Evolutionary conservation across 1,284 basidiomycete genomes (phyloP), one percentile per base, ranked within the genome.

Genomic region (Ustilago tritici): DNA sequence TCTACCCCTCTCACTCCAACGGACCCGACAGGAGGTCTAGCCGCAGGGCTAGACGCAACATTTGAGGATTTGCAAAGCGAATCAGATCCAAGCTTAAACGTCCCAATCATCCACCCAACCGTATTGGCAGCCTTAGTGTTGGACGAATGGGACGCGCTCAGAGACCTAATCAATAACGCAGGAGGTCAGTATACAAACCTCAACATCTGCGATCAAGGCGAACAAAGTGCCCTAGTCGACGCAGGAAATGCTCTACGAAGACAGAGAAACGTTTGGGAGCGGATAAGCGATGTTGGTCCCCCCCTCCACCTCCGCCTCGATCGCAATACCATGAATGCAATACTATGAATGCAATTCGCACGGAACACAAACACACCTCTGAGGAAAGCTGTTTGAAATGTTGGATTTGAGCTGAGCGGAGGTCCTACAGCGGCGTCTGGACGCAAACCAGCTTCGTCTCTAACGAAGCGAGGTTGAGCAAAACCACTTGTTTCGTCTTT

Each of bases 381-480:
- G 40, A 41, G 17, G 40, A 6, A 12, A 3, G 40, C 23, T 28
- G 23, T 28, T 28, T 28, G 23, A 28, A 28, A 28, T 3, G 23
- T 28, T 41, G 40, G 1, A 41, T 41, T 41, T 12, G 1, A 17
- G 12, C 14, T 6, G 15, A 19, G 38, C 34, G 14, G 19, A 2
- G 32, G 43, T 14, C 1, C 49, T 41, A 68, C 19, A 73, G 19
- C 2, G 50, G 57, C 9, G 65, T 52, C 3, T 74, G 60, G 43
- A 74, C 47, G 23, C 55, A 61, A 15, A 89, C 81, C 1, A 88
- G 86, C 78, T 86, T 87, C 41, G 87, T 86, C 70, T 89, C 89
- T 59, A 92, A 87, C 19, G 89, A 90, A 77, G 87, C 86, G 68
- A 91, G 85, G 70, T 92, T 90, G 32, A 92, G 88, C 31, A 92